phyloP scores from a whole-genome alignment of 352 stramenopile genomes.

The Aphanomyces invadans region DNA sequence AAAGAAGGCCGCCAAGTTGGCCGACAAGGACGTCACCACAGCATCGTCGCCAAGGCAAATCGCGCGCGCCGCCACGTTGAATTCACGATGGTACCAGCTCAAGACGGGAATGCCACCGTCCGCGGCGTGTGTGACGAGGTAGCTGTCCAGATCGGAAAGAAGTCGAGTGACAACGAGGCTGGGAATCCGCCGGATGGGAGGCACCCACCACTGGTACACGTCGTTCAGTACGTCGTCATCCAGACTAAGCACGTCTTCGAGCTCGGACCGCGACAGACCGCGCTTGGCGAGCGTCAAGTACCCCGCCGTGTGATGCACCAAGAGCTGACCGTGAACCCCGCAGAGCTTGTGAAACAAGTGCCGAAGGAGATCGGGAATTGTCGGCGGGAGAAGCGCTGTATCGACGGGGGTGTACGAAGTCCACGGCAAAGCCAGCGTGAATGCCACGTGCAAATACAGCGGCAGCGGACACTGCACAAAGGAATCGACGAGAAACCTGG shows the following conservation, averaged over 20 bases:
- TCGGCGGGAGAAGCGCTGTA: background rate
- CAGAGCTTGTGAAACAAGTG: slow-evolving; percentile 10
- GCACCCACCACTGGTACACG: slow-evolving; percentile 10
- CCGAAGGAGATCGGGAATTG: background rate
- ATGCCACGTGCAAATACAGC: slow-evolving; percentile 8
- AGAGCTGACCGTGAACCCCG: background rate
- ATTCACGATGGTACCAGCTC: slow-evolving; percentile 16
- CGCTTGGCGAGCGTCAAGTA: slow-evolving; percentile 7
- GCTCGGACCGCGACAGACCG: background rate
- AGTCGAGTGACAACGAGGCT: background rate
- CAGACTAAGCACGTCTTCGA: slow-evolving; percentile 1
- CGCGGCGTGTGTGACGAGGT: background rate
- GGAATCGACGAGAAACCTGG: background rate
- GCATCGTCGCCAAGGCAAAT: background rate
- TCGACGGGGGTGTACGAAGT: background rate
- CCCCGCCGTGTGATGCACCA: slow-evolving; percentile 1
- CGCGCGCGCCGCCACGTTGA: background rate
- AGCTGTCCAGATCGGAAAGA: slow-evolving; percentile 2
- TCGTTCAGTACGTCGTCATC: slow-evolving; percentile 11
- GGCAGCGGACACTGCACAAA: slow-evolving; percentile 1
- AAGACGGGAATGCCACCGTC: slow-evolving; percentile 4
- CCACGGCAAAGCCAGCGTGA: background rate
- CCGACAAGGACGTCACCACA: background rate
- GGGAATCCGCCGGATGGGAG: background rate
- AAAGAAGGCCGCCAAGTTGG: background rate